Evolutionary conservation across 495 filamentous ascomycete species (phyloP).

Genomic region (Podospora appendiculata): DNA sequence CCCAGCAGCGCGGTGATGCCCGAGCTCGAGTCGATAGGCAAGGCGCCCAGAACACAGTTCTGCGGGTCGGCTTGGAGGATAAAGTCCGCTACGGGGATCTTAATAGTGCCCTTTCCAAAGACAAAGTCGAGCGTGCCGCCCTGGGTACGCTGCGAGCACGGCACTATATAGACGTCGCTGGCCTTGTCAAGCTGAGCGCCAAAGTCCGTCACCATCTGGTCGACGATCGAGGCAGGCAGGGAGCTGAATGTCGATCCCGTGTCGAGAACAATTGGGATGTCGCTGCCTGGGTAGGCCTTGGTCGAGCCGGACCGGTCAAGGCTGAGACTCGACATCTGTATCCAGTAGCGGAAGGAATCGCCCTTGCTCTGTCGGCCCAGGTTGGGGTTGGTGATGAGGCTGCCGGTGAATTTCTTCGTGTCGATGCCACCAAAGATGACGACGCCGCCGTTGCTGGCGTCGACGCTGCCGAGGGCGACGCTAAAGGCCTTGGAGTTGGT

Average conservation of each 20-base stretch:
- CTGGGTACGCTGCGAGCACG: constrained; percentile 55
- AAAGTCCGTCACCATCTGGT: constrained; percentile 53
- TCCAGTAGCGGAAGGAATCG: constrained; percentile 31
- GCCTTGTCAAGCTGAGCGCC: constrained; percentile 40
- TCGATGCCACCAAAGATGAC: constrained; percentile 88
- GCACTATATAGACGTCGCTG: constrained; percentile 44
- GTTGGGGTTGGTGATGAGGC: constrained; percentile 59
- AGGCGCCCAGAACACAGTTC: constrained; percentile 54
- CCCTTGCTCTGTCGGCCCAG: constrained; percentile 29
- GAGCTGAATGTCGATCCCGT: constrained; percentile 77
- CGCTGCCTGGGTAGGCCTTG: constrained; percentile 37
- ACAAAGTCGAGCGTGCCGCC: constrained; percentile 59
- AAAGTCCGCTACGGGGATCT: constrained; percentile 46
- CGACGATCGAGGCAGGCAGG: constrained; percentile 57
- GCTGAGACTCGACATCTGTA: constrained; percentile 52
- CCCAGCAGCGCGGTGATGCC: constrained; percentile 56
- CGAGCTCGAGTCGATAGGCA: constrained; percentile 48
- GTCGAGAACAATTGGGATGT: constrained; percentile 65
- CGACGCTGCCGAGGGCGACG: constrained; percentile 30
- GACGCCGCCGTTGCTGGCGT: constrained; percentile 43
- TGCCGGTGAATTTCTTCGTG: constrained; percentile 68
- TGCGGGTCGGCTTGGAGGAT: constrained; percentile 39
- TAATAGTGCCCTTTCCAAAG: constrained; percentile 58
- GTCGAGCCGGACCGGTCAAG: constrained; percentile 34
- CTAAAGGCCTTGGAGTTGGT: constrained; percentile 34